A percentile compares a stretch with the other conserved stretches of the same genome.
Evolutionary conservation across 2,329 filamentous ascomycete genomes (phyloP).

Genomic region (Chalaropsis thielavioides): DNA sequence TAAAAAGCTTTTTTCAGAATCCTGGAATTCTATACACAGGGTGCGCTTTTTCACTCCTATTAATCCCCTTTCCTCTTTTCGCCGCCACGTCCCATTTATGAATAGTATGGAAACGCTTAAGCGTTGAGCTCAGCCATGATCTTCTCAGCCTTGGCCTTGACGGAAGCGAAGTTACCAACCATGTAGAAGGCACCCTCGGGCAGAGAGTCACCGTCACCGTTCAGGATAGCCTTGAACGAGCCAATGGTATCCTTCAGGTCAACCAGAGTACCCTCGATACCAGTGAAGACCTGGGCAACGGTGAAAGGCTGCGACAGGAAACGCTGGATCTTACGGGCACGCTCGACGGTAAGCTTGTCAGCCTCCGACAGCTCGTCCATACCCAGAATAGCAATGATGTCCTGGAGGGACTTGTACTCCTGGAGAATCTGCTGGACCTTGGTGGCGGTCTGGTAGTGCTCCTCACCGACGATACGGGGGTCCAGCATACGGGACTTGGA

Average conservation of each 20-base stretch:
- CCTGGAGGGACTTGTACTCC: constrained; percentile 99
- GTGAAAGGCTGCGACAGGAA: constrained; percentile 99
- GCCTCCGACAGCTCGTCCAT: constrained; percentile 99
- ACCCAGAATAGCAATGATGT: constrained; percentile 99
- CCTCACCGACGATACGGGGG: constrained; percentile 93
- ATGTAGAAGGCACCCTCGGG: constrained; percentile 95
- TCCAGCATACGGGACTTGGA: constrained; percentile 99
- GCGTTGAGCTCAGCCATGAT: constrained; percentile 77
- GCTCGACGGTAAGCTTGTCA: constrained; percentile 99
- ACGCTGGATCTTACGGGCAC: constrained; percentile 99
- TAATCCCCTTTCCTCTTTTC: constrained; percentile 17
- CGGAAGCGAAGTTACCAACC: constrained; percentile 91
- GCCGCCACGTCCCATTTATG: constrained; percentile 5
- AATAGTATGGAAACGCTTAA: constrained; percentile 25
- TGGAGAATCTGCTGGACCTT: constrained; percentile 98
- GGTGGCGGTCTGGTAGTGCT: constrained; percentile 91
- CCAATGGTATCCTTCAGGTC: constrained; percentile 96
- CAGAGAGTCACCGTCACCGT: constrained; percentile 87
- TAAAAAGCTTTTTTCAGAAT: background rate
- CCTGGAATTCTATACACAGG: constrained; percentile 15
- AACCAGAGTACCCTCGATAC: constrained; percentile 91
- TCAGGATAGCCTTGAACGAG: constrained; percentile 94
- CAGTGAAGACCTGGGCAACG: constrained; percentile 67
- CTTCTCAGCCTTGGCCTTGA: constrained; percentile 97
- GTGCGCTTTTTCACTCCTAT: constrained; percentile 14